A percentile compares a stretch with the other conserved stretches of the same genome.
These are phyloP conservation scores for Fusarium albidum DNA, from an alignment of 2,329 filamentous ascomycete species.

Conservation along the genomic window DNA sequence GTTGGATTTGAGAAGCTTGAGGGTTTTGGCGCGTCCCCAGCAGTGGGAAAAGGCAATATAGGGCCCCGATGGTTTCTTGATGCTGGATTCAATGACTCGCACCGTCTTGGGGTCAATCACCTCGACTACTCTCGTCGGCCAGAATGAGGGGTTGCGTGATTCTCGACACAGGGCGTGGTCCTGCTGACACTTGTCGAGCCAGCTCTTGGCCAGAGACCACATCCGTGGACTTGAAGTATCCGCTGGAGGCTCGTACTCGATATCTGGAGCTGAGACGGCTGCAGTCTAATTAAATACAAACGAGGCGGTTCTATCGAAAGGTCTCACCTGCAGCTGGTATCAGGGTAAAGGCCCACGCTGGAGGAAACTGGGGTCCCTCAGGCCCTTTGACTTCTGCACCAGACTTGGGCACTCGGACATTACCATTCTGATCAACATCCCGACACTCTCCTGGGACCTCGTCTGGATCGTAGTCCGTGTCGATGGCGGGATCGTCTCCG, in stretches of 20 bases:
- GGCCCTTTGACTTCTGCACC: too few relatives aligned
- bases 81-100: not conserved
- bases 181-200: not conserved
- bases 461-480: too few relatives aligned
- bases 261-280: not conserved
- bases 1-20: slow-evolving; percentile 2
- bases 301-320: too few relatives aligned
- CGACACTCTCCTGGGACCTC: too few relatives aligned
- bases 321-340: not conserved
- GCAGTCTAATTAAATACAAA: too few relatives aligned
- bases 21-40: slow-evolving; percentile 4
- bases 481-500: too few relatives aligned
- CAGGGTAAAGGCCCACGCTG: not conserved
- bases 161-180: not conserved
- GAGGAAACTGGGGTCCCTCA: too few relatives aligned
- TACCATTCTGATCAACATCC: too few relatives aligned
- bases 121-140: slow-evolving; percentile 3
- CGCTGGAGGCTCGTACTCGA: not conserved
- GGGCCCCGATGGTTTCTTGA: not conserved
- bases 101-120: not conserved
- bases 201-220: not conserved
- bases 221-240: not conserved
- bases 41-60: slow-evolving; percentile 12
- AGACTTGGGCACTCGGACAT: too few relatives aligned
- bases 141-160: not conserved